Evolutionary conservation across 2,329 filamentous ascomycete genomes (phyloP).

Genomic region (Graphiopsis chlorocephala): DNA sequence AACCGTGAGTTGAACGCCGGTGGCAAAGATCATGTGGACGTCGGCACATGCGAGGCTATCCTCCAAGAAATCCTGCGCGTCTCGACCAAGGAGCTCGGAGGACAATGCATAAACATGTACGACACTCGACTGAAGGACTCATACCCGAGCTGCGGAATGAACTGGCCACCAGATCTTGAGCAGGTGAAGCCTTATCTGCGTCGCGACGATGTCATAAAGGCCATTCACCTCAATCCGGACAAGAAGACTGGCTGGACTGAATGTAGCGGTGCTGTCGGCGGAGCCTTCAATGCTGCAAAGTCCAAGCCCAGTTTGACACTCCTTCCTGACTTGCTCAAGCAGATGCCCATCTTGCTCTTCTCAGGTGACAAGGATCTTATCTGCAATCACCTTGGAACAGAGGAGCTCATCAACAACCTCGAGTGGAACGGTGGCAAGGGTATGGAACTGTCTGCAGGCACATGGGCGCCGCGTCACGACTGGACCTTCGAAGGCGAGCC

Average conservation of each 20-base stretch:
- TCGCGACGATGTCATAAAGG: slow-evolving; percentile 70
- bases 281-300: slow-evolving; percentile 65
- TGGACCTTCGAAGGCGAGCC: slow-evolving; percentile 90
- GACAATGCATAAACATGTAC: slow-evolving; percentile 89
- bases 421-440: slow-evolving; percentile 88
- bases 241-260: slow-evolving; percentile 90
- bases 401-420: slow-evolving; percentile 85
- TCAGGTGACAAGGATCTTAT: slow-evolving; percentile 93
- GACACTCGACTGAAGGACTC: slow-evolving; percentile 81
- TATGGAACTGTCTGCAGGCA: slow-evolving; percentile 82
- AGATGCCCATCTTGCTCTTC: slow-evolving; percentile 81
- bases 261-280: slow-evolving; percentile 76
- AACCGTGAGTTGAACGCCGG: slow-evolving; percentile 50
- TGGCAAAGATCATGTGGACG: slow-evolving; percentile 63
- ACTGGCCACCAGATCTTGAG: slow-evolving; percentile 87
- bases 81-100: slow-evolving; percentile 50
- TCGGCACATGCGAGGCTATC: slow-evolving; percentile 70
- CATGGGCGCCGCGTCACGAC: slow-evolving; percentile 85
- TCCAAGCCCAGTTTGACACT: slow-evolving; percentile 72
- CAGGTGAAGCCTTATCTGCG: slow-evolving; percentile 81
- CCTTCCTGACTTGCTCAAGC: slow-evolving; percentile 72
- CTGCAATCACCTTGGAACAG: slow-evolving; percentile 94
- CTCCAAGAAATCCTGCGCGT: slow-evolving; percentile 68
- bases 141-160: slow-evolving; percentile 88
- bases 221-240: slow-evolving; percentile 76